Evolutionary conservation across 1,284 basidiomycete genomes (phyloP), one percentile per base, ranked within the genome.

Genomic region (Puccinia triticina): DNA sequence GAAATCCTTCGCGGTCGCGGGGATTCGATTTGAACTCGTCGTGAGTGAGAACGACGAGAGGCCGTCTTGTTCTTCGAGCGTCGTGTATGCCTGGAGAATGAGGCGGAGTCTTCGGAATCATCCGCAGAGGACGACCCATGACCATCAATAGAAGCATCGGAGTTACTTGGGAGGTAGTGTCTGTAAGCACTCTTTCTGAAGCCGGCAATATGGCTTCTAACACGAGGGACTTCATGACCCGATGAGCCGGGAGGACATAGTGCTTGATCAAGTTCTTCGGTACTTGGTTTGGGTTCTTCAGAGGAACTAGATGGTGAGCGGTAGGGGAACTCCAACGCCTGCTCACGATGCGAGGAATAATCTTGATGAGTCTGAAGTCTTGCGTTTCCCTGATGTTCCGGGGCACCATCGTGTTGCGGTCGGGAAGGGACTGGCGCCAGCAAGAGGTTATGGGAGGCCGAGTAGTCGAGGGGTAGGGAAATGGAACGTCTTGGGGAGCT

Each of bases 131-230:
- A 50, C 4, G 32, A 48, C 16, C 46, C 23, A 23, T 73, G 7
- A 18, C 29, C 48, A 32, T 53, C 48, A 29, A 43, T 29, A 26
- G 29, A 40, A 14, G 40, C 29, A 2, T 57, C 59, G 32, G 75
- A 77, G 29, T 77, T 59, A 32, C 29, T 46, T 26, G 57, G 50
- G 43, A 16, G 59, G 61, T 77, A 77, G 43, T 77, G 75, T 26
- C 59, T 46, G 50, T 14, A n/a, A 16, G 75, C 75, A 34, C 23
- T 50, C 43, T 77, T 77, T 29, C 75, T 61, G 21, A 77, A 66
- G 26, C 23, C 75, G 29, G 57, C 40, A 66, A 77, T 77, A 50
- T 77, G 75, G n/a, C 57, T 64, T 37, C 75, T 66, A 21, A 46
- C 75, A n/a, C 57, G 61, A n/a, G 75, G 23, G 18, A 48, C 34